These are phyloP conservation scores for Termitomyces sp. DNA, from an alignment of 768 basidiomycete genomes.

Conservation along the genomic window DNA sequence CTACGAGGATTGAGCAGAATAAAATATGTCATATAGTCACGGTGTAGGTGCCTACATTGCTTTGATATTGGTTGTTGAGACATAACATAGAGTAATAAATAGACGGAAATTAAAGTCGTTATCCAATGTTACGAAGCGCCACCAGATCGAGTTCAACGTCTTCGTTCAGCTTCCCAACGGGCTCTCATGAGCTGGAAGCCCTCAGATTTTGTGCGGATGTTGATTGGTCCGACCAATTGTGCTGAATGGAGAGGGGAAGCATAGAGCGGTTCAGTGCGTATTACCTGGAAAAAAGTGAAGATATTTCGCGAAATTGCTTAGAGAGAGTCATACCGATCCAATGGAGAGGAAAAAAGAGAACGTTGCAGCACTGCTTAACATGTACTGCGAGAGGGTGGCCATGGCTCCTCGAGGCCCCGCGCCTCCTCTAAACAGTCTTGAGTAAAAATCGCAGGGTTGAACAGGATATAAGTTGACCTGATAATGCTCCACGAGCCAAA, in stretches of 20 bases:
- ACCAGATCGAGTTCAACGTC: slow-evolving; percentile 21
- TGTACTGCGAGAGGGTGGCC: slow-evolving; percentile 94
- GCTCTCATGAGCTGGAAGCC: slow-evolving; percentile 69
- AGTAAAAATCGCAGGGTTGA: background rate
- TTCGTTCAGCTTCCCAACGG: slow-evolving; percentile 70
- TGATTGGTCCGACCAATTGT: slow-evolving; percentile 49
- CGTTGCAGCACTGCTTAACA: slow-evolving; percentile 96
- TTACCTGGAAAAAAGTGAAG: slow-evolving; percentile 55
- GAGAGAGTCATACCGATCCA: slow-evolving; percentile 62
- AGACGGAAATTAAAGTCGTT: background rate
- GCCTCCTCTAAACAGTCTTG: slow-evolving; percentile 58
- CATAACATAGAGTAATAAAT: background rate
- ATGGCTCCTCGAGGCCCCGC: slow-evolving; percentile 88
- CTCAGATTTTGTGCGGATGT: slow-evolving; percentile 60
- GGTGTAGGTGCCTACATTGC: background rate
- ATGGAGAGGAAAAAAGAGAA: slow-evolving; percentile 97
- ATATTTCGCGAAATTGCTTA: background rate
- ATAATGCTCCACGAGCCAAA: slow-evolving; percentile 94
- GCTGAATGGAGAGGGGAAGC: slow-evolving; percentile 63
- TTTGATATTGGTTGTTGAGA: too few species aligned
- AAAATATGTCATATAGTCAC: slow-evolving; percentile 3
- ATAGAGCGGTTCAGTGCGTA: slow-evolving; percentile 72
- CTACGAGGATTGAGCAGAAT: background rate
- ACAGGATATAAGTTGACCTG: slow-evolving; percentile 47
- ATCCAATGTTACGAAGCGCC: background rate